Evolutionary conservation across 768 basidiomycete genomes (phyloP), one percentile per base, ranked within the genome.

Genomic region (Trametes cingulata): DNA sequence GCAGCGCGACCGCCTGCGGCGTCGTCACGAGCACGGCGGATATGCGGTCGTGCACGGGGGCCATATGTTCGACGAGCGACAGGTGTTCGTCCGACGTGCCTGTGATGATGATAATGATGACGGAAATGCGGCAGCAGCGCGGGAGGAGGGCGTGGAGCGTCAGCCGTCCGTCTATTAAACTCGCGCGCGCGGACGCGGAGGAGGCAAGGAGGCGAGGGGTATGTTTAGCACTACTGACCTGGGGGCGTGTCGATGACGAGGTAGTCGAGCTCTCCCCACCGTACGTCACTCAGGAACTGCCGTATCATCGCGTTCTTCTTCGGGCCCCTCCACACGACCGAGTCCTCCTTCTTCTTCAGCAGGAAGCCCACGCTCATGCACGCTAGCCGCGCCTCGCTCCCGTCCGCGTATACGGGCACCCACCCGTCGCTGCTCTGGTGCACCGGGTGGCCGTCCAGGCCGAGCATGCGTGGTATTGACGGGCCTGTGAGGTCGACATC

Each of bases 21-120:
- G 97, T 98, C 33, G 97, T 97, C 65, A 99, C 96, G 61, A 99
- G 85, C 58, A 98, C 81, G 29, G 93, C 88, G 45, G 89, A 87
- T 61, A 98, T 72, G 41, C 87, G 83, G 62, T 84, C 78, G 68
- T 89, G 90, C 17, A 92, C 80, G 0, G 94, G 93, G 24, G 91
- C 86, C 70, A 98, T 83, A 70, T 98, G 95, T 68, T 98, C 95
- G 63, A 98, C 78, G 48, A 99, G 80, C 36, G 96, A 97, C 43
- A 99, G 81, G 77, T 98, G 97, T 72, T 99, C 97, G 76, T 99
- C 97, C 20, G 97, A 98, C 40, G 97, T 99, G 35, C 97, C 96
- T 99, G 67, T n/a, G 45, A 37, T n/a, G 20, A 33, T 2, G 36
- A 19, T n/a, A n/a, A n/a, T n/a, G n/a, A n/a, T n/a, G n/a, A n/a